Conservation (phyloP, 192 early-diverging fungal species). For the Mortierella claussenii region DNA sequence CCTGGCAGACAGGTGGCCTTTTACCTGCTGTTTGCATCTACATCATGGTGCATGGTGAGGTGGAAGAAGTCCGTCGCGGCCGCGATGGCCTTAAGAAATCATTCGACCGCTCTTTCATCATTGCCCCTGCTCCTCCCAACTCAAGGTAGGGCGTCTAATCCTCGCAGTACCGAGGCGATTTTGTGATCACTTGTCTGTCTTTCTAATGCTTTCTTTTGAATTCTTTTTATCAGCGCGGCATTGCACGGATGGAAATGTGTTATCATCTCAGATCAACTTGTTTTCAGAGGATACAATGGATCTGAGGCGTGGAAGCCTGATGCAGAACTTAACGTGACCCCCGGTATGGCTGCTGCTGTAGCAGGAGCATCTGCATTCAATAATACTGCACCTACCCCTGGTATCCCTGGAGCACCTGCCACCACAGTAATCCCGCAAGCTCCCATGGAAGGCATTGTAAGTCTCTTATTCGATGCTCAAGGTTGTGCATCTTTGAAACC, state of each 20-base stretch:
- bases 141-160: slow-evolving; percentile 51
- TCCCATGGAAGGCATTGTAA: slow-evolving; percentile 14
- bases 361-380: slow-evolving; percentile 1
- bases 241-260: slow-evolving; percentile 42
- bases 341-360: slow-evolving; percentile 1
- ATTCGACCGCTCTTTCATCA: slow-evolving; percentile 60
- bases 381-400: neutral
- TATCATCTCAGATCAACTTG: slow-evolving; percentile 39
- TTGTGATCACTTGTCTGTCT: neutral
- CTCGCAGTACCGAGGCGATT: too few relatives aligned
- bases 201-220: neutral
- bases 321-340: neutral
- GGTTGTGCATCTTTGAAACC: too few relatives aligned
- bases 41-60: slow-evolving; percentile 42
- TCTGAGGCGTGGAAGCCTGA: slow-evolving; percentile 36
- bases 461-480: neutral
- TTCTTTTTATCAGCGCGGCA: slow-evolving; percentile 14
- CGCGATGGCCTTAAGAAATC: slow-evolving; percentile 17
- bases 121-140: slow-evolving; percentile 53
- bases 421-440: neutral
- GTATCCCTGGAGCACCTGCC: neutral
- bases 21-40: slow-evolving; percentile 42
- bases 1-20: slow-evolving; percentile 58
- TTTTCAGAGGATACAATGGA: slow-evolving; percentile 37
- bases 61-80: slow-evolving; percentile 13